Evolutionary conservation across 805 yeast species (phyloP), one percentile per base, ranked within the genome.

Genomic region (Torulaspora maleeae): DNA sequence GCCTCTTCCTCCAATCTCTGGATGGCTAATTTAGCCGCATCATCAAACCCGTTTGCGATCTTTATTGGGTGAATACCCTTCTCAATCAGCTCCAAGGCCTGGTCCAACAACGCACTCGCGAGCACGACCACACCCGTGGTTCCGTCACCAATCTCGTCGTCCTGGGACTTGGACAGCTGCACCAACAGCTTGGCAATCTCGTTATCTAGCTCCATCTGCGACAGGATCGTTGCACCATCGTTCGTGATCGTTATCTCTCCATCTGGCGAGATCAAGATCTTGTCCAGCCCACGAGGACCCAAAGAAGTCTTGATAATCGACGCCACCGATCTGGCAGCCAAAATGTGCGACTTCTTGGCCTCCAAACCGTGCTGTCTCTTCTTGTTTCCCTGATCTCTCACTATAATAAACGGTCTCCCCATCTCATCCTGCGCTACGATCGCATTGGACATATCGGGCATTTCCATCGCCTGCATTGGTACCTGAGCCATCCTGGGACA

Each of bases 261-360:
- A 64, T 95, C 99, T 25, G 93, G 98, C 42, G 90, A 80, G 53
- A 93, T 86, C 54, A 93, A 76, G 59, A 93, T 93, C 73, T 93
- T 93, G 68, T 93, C 99, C 59, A 95, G 73, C n/a, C 99, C 99
- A 63, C 99, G 80, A 41, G 99, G 99, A 8, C 99, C 99, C 52
- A 93, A 73, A 0, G 96, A 88, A 1, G 97, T 86, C 63, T 84
- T 87, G 52, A 93, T 83, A 48, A 93, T 88, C 27, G 90, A 83
- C 10, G 98, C 87, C 42, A 93, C 97, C 6, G 96, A 83, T 66
- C 95, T 78, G 25, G 98, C 97, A 28, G 98, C 98, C 44, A 88
- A 74, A 44, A 91, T 90, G 66, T 93, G 98, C 34, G 91, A 82
- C 67, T 83, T 79, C 50, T 73, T 73, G 50, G 97, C 89, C 65